phyloP scores from a whole-genome alignment of 1,139 yeast genomes.

The Scheffersomyces illinoinensis region DNA sequence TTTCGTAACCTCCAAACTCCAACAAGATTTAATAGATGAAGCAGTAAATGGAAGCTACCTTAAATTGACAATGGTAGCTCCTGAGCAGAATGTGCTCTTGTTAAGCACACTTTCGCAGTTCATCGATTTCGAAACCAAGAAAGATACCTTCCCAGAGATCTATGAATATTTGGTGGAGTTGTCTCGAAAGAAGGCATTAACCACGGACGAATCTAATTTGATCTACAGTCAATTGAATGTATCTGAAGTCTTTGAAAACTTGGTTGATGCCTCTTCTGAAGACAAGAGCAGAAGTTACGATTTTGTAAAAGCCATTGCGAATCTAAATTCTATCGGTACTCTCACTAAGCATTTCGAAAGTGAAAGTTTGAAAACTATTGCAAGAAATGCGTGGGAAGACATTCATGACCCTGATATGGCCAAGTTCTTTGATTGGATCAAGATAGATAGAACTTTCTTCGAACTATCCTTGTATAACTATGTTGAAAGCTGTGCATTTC shows the following conservation, averaged over 20 bases:
- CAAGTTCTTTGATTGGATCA: slow-evolving; percentile 9
- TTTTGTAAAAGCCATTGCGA: background rate
- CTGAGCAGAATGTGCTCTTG: slow-evolving; percentile 6
- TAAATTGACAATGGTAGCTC: slow-evolving; percentile 19
- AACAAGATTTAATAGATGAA: slow-evolving; percentile 12
- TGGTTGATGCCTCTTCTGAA: slow-evolving; percentile 6
- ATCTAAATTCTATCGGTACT: background rate
- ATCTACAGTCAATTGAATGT: slow-evolving; percentile 30
- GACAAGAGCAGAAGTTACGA: background rate
- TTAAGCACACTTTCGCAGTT: slow-evolving; percentile 3
- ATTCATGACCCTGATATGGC: slow-evolving; percentile 14
- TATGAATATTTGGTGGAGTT: slow-evolving; percentile 8
- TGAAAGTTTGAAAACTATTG: slow-evolving; percentile 6
- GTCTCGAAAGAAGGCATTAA: slow-evolving; percentile 8
- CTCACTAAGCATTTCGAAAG: slow-evolving; percentile 2
- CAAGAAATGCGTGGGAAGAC: slow-evolving; percentile 9
- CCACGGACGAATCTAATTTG: slow-evolving; percentile 9
- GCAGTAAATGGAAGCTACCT: slow-evolving; percentile 32
- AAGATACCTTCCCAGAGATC: slow-evolving; percentile 9
- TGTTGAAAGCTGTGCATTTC: slow-evolving; percentile 10
- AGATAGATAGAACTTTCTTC: slow-evolving; percentile 6
- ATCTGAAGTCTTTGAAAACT: slow-evolving; percentile 8
- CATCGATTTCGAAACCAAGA: slow-evolving; percentile 2
- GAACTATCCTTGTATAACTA: slow-evolving; percentile 16
- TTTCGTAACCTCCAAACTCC: slow-evolving; percentile 11